A percentile compares a stretch with the other conserved stretches of the same genome.
These are phyloP conservation scores for Sordaria brevicollis DNA, from an alignment of 495 filamentous ascomycete genomes.

Conservation along the genomic window DNA sequence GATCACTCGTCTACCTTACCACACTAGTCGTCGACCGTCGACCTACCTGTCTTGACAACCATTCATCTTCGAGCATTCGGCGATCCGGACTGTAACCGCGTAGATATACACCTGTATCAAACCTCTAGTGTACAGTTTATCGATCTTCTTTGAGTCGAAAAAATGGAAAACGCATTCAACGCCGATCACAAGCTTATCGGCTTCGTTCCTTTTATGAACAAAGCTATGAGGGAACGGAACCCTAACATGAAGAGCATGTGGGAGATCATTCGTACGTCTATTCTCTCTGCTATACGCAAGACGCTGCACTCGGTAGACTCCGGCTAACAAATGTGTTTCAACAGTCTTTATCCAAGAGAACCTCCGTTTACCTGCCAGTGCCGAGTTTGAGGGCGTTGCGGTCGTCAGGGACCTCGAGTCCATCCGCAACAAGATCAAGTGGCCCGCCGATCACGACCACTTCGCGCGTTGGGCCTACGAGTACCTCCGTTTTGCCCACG, in stretches of 20 bases:
- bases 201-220: background rate
- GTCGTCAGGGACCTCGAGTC: background rate
- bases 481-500: background rate
- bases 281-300: background rate
- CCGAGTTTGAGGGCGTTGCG: background rate
- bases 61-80: too few relatives aligned
- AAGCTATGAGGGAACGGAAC: background rate
- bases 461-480: background rate
- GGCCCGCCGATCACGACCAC: background rate
- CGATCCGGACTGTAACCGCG: too few relatives aligned
- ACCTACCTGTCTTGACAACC: too few relatives aligned
- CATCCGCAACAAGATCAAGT: background rate
- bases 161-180: background rate
- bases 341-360: background rate
- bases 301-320: background rate
- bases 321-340: too few relatives aligned
- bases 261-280: background rate
- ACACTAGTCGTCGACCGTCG: too few relatives aligned
- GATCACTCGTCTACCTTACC: too few relatives aligned
- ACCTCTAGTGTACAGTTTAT: too few relatives aligned
- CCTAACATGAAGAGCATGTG: background rate
- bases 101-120: too few relatives aligned
- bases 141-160: too few relatives aligned
- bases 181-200: background rate
- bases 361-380: background rate